Evolutionary conservation across 2,329 filamentous ascomycete genomes (phyloP).

Genomic region (Arthrobotrys megalospora): DNA sequence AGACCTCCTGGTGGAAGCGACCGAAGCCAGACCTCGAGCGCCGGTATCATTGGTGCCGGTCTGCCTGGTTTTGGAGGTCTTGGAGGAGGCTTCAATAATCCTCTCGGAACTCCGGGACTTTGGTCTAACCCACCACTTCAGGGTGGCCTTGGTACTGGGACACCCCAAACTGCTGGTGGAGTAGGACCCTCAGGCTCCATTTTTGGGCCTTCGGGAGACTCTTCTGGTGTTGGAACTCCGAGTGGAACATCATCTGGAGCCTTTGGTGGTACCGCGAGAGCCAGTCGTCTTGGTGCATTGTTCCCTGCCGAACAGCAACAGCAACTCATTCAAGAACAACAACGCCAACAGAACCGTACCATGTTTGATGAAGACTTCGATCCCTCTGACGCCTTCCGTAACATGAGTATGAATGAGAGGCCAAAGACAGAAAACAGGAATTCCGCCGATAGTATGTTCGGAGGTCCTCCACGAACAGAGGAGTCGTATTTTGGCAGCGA

Average conservation of each 20-base stretch:
- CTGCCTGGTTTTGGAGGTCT: constrained; percentile 73
- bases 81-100: constrained; percentile 73
- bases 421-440: constrained; percentile 71
- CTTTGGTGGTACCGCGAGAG: constrained; percentile 78
- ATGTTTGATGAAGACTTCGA: constrained; percentile 75
- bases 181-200: constrained; percentile 69
- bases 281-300: constrained; percentile 86
- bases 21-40: constrained; percentile 92
- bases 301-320: constrained; percentile 90
- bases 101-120: constrained; percentile 76
- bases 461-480: constrained; percentile 61
- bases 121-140: constrained; percentile 74
- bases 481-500: constrained; percentile 61
- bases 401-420: constrained; percentile 77
- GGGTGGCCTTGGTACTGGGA: constrained; percentile 80
- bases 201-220: constrained; percentile 68
- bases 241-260: constrained; percentile 71
- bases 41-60: constrained; percentile 73
- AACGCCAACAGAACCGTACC: constrained; percentile 55
- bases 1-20: constrained; percentile 80
- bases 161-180: constrained; percentile 72
- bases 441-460: constrained; percentile 64
- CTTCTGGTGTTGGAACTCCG: constrained; percentile 77
- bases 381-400: constrained; percentile 74
- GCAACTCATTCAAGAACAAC: constrained; percentile 65